Base-by-base conservation (phyloP, 768 basidiomycete species). In the Suillus americanus region DNA sequence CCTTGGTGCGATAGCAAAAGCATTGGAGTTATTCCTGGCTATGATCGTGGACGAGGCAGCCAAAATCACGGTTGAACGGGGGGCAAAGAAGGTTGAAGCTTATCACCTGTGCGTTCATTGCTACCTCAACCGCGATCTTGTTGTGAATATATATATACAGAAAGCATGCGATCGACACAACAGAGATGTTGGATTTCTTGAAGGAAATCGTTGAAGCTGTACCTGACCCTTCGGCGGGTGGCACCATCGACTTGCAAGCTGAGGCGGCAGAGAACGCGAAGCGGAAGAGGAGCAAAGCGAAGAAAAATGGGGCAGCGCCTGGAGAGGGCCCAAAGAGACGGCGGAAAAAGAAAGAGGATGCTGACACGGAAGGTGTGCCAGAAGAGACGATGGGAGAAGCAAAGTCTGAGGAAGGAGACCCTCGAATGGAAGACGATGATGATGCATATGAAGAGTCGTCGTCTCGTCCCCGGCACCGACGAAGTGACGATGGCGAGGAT, bases 151-250 rank as follows among this genome's bases (percentile, higher is more conserved):
- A 14, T 60, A 48, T 33, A 7, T 10, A 13, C 74, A 98, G 96
- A 67, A 99, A 99, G 82, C 92, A 95, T 70, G 94, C 95, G 0
- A 88, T 98, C 10, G 90, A 92, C 64, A 89, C 88, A 18, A 91
- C 89, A 13, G 89, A 94, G 67, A 92, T 88, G 81, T 87, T 98
- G 59, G 97, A 98, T 76, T 99, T 98, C 77, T 84, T 98, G 38
- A 91, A 93, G 73, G 95, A 98, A 73, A 87, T 97, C 61, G 95
- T 97, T 28, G 88, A 91, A 71, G 79, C 82, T 41, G 87, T 97
- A 7, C 90, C 93, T 1, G 95, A 98, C 76, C 95, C 95, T 0
- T 90, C 92, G 4, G 87, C 87, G 23, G 91, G 92, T 13, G 92
- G 90, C 2, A 92, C 90, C 0, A 86, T 91, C 50, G 87, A 91